Conservation (phyloP, 2,329 filamentous ascomycete genomes). For the Diaporthe capsici region DNA sequence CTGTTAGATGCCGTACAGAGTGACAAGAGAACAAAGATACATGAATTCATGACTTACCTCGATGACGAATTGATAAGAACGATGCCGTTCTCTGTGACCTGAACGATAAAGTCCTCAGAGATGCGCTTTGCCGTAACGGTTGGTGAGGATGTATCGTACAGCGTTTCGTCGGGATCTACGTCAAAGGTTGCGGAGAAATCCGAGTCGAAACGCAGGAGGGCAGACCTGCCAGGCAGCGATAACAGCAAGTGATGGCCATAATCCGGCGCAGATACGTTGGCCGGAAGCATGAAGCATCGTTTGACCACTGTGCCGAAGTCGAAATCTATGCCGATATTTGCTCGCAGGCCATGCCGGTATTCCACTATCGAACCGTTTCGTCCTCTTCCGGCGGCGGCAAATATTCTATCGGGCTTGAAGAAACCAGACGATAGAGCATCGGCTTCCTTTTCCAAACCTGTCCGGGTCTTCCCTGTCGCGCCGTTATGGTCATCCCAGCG, state of each 20-base stretch:
- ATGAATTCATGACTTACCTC: slow-evolving; percentile 51
- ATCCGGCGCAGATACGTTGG: slow-evolving; percentile 43
- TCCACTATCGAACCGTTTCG: slow-evolving; percentile 75
- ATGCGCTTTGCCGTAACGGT: slow-evolving; percentile 64
- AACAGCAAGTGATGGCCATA: slow-evolving; percentile 60
- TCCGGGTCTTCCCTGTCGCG: slow-evolving; percentile 42
- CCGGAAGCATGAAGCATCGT: slow-evolving; percentile 67
- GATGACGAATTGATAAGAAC: slow-evolving; percentile 55
- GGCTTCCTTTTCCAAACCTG: slow-evolving; percentile 38
- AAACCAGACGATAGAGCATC: slow-evolving; percentile 65
- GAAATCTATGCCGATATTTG: slow-evolving; percentile 73
- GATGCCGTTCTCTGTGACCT: slow-evolving; percentile 66
- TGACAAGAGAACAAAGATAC: too few species aligned
- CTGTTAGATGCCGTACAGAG: background rate
- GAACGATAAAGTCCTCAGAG: slow-evolving; percentile 58
- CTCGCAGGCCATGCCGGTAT: slow-evolving; percentile 78
- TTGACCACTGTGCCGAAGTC: slow-evolving; percentile 64
- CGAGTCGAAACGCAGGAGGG: slow-evolving; percentile 62
- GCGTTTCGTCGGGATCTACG: slow-evolving; percentile 55
- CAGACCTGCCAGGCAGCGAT: slow-evolving; percentile 64
- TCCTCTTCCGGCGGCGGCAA: slow-evolving; percentile 76
- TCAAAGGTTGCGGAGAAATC: slow-evolving; percentile 63
- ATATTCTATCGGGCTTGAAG: slow-evolving; percentile 68
- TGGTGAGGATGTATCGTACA: slow-evolving; percentile 66
- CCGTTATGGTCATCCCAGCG: slow-evolving; percentile 47